These are phyloP conservation scores for Amanita pseudoporphyria DNA, from an alignment of 768 basidiomycete genomes.

Conservation along the genomic window DNA sequence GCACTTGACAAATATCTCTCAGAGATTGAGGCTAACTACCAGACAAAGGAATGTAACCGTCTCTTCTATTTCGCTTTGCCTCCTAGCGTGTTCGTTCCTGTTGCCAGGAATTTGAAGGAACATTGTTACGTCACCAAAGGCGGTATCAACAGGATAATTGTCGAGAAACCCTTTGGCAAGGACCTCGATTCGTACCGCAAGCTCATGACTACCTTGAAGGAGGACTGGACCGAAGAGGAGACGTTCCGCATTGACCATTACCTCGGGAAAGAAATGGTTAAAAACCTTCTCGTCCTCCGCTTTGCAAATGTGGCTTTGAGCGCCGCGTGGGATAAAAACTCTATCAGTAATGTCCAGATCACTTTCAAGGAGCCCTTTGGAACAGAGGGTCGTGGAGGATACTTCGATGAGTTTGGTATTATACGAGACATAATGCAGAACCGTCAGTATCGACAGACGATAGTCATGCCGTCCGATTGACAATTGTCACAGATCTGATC, in stretches of 20 bases:
- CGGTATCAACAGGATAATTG: slow-evolving; percentile 86
- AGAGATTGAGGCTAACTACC: slow-evolving; percentile 66
- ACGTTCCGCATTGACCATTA: slow-evolving; percentile 99
- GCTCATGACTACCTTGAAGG: slow-evolving; percentile 70
- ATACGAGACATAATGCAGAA: slow-evolving; percentile 97
- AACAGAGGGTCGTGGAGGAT: slow-evolving; percentile 99
- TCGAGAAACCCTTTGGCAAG: slow-evolving; percentile 98
- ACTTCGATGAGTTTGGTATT: slow-evolving; percentile 99
- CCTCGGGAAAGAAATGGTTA: slow-evolving; percentile 99
- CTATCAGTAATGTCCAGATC: slow-evolving; percentile 94
- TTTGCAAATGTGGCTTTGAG: slow-evolving; percentile 92
- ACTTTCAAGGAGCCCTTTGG: slow-evolving; percentile 99
- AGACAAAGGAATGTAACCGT: slow-evolving; percentile 59
- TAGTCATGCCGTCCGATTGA: background rate
- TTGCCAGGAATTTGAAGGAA: slow-evolving; percentile 74
- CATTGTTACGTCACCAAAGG: slow-evolving; percentile 60
- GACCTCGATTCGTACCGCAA: slow-evolving; percentile 78
- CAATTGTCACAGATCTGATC: slow-evolving; percentile 57
- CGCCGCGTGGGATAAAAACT: slow-evolving; percentile 92
- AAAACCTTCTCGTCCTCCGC: slow-evolving; percentile 91
- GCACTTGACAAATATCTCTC: slow-evolving; percentile 67
- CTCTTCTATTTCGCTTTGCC: slow-evolving; percentile 97
- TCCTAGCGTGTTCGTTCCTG: slow-evolving; percentile 91
- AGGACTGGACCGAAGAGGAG: slow-evolving; percentile 92
- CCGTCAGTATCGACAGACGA: slow-evolving; percentile 50